Conservation (phyloP, 1,139 yeast species). For the Geotrichum bryndzae region DNA sequence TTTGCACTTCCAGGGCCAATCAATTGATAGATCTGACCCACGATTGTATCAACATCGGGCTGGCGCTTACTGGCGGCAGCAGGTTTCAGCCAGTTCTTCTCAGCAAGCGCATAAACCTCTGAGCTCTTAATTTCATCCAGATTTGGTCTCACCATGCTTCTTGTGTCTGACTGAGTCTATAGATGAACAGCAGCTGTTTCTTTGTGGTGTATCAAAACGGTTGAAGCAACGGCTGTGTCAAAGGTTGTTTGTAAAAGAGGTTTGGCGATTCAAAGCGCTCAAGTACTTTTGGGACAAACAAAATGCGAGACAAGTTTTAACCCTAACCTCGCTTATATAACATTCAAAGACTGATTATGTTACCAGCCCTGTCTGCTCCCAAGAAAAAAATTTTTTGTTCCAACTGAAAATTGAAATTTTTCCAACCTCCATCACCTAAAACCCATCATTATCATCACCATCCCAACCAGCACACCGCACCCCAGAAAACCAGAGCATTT, state of each 20-base stretch:
- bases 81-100: constrained; percentile 20
- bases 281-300: background rate
- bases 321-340: background rate
- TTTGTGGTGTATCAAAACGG: background rate
- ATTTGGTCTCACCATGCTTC: constrained; percentile 9
- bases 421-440: background rate
- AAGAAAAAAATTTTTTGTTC: background rate
- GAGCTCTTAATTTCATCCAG: constrained; percentile 21
- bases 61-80: background rate
- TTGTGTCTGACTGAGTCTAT: background rate
- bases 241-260: background rate
- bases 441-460: background rate
- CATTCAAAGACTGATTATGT: background rate
- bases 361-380: background rate
- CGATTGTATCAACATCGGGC: background rate
- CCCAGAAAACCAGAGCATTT: background rate
- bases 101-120: constrained; percentile 21
- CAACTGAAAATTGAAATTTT: background rate
- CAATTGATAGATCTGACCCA: background rate
- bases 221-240: no score
- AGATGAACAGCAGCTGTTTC: background rate
- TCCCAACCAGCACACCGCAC: background rate
- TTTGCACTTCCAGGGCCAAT: background rate
- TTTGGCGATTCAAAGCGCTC: background rate
- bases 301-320: background rate